Base-by-base conservation (phyloP, 192 early-diverging fungal genomes). In the Backusella sp. region DNA sequence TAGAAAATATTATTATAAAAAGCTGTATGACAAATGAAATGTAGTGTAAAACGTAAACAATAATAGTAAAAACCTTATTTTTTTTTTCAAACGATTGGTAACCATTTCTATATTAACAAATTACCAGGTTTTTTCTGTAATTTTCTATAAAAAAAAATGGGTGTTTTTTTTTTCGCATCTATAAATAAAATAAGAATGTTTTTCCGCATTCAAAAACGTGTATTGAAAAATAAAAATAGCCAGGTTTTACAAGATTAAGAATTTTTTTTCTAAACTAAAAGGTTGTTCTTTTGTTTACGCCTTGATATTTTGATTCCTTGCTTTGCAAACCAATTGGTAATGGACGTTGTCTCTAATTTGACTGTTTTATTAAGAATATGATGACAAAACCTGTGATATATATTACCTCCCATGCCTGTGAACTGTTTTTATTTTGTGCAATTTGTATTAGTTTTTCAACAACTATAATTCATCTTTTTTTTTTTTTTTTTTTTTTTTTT, bases 401-500 rank as follows among this genome's bases (percentile, higher is more conserved):
- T 4, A 6, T 62, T 62, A 62, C 56, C 56, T 62, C 26, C 12
- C 56, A 62, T 62, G 11, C 56, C 56, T 12, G 56, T 62, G 26
- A 62, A 62, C 56, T 62, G 19, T 28, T 23, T 23, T 59, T 59
- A 26, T 59, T 59, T 6, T 59, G 17, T 59, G 7, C 17, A 26
- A 23, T 56, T 56, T 9, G 28, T 4, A 14, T 62, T 2, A 59
- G 56, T 28, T n/a, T n/a, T 49, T 49, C 46, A 49, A n/a, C 46
- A 49, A 7, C 5, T 5, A n/a, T 21, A 4, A 49, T 49, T 28
- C 3, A 3, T 32, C 3, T 32, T 3, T 32, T 28, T 62, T 11
- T 28, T 59, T 11, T 6, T 59, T 72, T 9, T 15, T 49, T 76
- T 73, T 74, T 80, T 94, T 95, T 87, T 98, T 98, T 21, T 32